Evolutionary conservation across 805 yeast genomes (phyloP).

Genomic region (Myxozyma melibiosi): DNA sequence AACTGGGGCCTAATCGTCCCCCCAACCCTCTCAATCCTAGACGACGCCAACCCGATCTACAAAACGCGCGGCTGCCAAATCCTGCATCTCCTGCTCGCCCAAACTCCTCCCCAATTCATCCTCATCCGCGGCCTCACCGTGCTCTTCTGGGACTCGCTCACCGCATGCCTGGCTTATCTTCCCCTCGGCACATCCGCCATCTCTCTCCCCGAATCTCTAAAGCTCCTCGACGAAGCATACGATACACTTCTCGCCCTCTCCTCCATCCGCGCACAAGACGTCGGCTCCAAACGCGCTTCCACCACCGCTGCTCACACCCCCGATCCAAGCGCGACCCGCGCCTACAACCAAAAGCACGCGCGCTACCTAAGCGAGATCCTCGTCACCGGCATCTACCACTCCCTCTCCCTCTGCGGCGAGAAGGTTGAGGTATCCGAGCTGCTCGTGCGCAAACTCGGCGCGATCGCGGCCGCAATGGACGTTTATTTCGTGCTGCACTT

Average conservation of each 20-base stretch:
- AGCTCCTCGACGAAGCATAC: constrained; percentile 14
- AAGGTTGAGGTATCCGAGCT: constrained; percentile 22
- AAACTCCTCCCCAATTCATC: constrained; percentile 14
- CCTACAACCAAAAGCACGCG: constrained; percentile 3
- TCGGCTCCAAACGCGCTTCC: constrained; percentile 14
- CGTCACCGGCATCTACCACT: constrained; percentile 19
- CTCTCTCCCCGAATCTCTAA: constrained; percentile 14
- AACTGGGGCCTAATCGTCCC: constrained; percentile 29
- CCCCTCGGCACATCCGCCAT: constrained; percentile 27
- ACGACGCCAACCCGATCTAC: constrained; percentile 15
- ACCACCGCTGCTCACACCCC: background rate
- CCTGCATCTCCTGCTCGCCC: background rate
- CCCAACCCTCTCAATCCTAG: constrained; percentile 18
- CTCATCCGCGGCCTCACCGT: constrained; percentile 26
- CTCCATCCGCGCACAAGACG: constrained; percentile 12
- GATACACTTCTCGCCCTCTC: constrained; percentile 12
- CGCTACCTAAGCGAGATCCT: constrained; percentile 9
- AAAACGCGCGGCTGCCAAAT: constrained; percentile 18
- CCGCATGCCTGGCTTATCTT: constrained; percentile 21
- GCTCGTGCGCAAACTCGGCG: constrained; percentile 10
- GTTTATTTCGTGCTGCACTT: constrained; percentile 16
- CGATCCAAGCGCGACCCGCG: background rate
- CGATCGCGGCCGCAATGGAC: constrained; percentile 13
- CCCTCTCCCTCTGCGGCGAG: constrained; percentile 19
- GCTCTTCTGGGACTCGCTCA: constrained; percentile 29